Base-by-base conservation (phyloP, 2,329 filamentous ascomycete species). In the Sporothrix euskadiensis region DNA sequence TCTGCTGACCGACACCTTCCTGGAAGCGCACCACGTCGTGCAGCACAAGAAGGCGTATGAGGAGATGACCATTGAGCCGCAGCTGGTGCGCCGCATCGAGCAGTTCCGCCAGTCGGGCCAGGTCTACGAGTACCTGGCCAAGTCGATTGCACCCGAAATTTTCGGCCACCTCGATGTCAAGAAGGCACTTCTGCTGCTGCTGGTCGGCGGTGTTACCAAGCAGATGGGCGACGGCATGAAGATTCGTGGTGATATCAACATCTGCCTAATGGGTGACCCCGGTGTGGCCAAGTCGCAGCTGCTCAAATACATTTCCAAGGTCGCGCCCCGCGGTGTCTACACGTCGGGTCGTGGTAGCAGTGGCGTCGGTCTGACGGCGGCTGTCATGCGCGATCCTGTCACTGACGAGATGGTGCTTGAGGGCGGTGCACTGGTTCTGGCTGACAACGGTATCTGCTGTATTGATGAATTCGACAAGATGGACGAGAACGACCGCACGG, bases 41-140 rank as follows among this genome's bases (percentile, higher is more conserved):
- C 96, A 99, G 81, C 96, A 99, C 87, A 99, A 99, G 85, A 97
- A 98, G 83, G 94, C 95, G 0, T 99, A 99, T 82, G 93, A 97
- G 76, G 92, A 97, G 79, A 93, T 98, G 85, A 88, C 90, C 39
- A 89, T 98, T 77, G 94, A 98, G 77, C 89, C 91, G 44, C 87
- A 88, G 70, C 90, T 97, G 9, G 88, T 97, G 71, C 89, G 90
- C 74, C 90, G 94, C 76, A 98, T 99, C 82, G 92, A 94, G 76
- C 90, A 93, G 78, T 92, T 96, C 79, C 90, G 92, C 78, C 89
- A 92, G 77, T 93, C 92, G 0, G 96, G 96, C 4, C 94, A 97
- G 79, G 91, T 98, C 77, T 99, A 99, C 82, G 96, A 99, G 81
- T 94, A 96, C 78, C 89, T 99, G 19, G 94, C 96, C 65, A 93